Evolutionary conservation across 1,139 yeast species (phyloP), one percentile per base, ranked within the genome.

Genomic region (Geotrichum macrosporum): DNA sequence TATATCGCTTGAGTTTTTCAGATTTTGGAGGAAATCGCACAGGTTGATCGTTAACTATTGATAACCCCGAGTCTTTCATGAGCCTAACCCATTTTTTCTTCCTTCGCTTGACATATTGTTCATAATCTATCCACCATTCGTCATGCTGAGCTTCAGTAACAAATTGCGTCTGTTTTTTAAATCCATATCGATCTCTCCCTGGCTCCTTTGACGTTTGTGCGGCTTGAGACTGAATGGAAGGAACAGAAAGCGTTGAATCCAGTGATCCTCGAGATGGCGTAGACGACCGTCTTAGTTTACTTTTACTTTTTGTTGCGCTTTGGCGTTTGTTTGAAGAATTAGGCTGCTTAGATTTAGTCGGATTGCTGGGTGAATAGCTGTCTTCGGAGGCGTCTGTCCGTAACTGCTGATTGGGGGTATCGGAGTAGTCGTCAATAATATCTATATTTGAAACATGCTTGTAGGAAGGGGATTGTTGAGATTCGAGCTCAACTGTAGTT

Each of bases 11-110:
- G 53, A 88, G 73, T 58, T 85, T 88, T 53, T 84, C 94, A 8
- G 92, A 83, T 52, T 77, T 78, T 0, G 95, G 82, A 0, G 97
- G 97, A 61, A 86, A 89, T 51, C 94, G 65, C 1, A 66, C 33
- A 60, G 73, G 54, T 63, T 45, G 45, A 16, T 51, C 59, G 5
- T 47, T 46, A 16, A 54, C 64, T 4, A 72, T 60, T 3, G 63
- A 57, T 12, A 86, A 68, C 0, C 96, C 97, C 57, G 78, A 78
- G 53, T 77, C 81, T 47, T 71, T 74, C 73, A 89, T 71, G 26
- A 86, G 65, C 3, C 66, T 55, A 26, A 68, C 74, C 98, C 98
- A 89, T 63, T 88, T 88, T 51, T 72, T 73, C 64, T 82, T 81
- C 26, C 95, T 71, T 27, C 81, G 72, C 6, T 70, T 62, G 47